Evolutionary conservation across 176 grass and related monocot species (phyloP).

Genomic region (Chrysopogon serrulatus): DNA sequence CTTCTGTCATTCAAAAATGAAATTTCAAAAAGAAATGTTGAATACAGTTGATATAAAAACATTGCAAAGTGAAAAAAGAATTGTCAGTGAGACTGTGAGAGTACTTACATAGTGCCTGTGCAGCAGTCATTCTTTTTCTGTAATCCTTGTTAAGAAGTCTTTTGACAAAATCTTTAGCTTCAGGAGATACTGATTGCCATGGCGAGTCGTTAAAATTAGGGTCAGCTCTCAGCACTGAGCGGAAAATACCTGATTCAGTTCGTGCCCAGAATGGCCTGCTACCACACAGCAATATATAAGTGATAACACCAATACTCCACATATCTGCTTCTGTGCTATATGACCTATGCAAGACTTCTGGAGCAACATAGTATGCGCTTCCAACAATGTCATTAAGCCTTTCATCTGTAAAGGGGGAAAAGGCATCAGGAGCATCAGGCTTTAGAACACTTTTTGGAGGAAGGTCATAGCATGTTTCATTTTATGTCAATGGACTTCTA

Average conservation of each 20-base stretch:
- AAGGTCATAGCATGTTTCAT: background rate
- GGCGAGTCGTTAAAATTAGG: conserved; percentile 90
- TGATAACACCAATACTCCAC: conserved; percentile 98
- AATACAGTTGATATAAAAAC: background rate
- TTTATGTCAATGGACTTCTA: background rate
- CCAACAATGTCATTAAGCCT: conserved; percentile 99
- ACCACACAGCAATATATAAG: conserved; percentile 95
- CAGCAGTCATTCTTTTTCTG: conserved; percentile 98
- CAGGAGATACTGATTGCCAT: conserved; percentile 74
- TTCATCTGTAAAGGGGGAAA: conserved; percentile 70
- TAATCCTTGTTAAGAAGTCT: conserved; percentile 98
- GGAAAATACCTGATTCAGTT: conserved; percentile 99
- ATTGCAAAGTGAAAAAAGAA: background rate
- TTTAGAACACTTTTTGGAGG: background rate
- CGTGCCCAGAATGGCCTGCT: conserved; percentile 98
- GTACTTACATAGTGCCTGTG: conserved; percentile 86
- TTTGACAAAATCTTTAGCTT: conserved; percentile 98
- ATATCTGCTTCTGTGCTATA: conserved; percentile 98
- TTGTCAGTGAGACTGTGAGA: background rate
- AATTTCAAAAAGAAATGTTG: conserved; percentile 31
- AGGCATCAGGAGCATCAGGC: background rate
- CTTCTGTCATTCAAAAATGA: background rate
- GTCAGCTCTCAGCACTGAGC: conserved; percentile 91
- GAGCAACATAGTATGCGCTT: conserved; percentile 98
- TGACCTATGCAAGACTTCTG: conserved; percentile 95